Evolutionary conservation across 2,329 filamentous ascomycete species (phyloP), one percentile per base, ranked within the genome.

Genomic region (Fusarium guadeloupense): DNA sequence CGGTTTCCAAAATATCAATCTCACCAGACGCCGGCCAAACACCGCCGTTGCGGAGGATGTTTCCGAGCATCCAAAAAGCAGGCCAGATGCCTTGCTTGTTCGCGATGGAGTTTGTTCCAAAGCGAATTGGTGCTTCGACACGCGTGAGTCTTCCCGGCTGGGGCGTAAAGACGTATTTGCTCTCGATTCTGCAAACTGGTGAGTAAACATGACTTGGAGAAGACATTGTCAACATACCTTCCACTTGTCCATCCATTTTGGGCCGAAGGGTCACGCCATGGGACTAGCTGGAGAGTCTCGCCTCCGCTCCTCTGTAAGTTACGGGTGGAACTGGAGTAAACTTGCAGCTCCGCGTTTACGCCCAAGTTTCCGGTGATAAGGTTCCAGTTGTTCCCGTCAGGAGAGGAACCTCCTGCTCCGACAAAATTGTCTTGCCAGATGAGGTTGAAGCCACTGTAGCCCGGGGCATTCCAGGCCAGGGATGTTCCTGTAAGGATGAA

Each of bases 281-380:
- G 82, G 0, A 83, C 75, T 45, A 84, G 74, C 69, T 83, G 81
- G 10, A 84, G 70, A 1, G 79, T 81, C 5, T 70, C 59, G 17
- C 78, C 81, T 4, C 82, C 80, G n/a, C 76, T 80, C 34, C 79
- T 73, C 67, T 84, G 81, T 5, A 82, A 68, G 70, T 84, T 83
- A 52, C 68, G 52, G 34, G 67, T 71, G 30, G 75, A 78, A 14
- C 67, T 62, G 17, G 74, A 78, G 71, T 85, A 85, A 1, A 73
- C 72, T 62, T 84, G 75, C 28, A 76, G 69, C 71, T 84, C 81
- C 51, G 76, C 72, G 71, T 84, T 84, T 65, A 78, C 75, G 44
- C 77, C 70, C 1, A 80, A 64, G 61, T 79, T 60, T 3, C 64
- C 71, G 4, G 71, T 65, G 34, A 76, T 75, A 52, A 81, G 74